phyloP scores from a whole-genome alignment of 208 protist species.

The Leishmania guyanensis region DNA sequence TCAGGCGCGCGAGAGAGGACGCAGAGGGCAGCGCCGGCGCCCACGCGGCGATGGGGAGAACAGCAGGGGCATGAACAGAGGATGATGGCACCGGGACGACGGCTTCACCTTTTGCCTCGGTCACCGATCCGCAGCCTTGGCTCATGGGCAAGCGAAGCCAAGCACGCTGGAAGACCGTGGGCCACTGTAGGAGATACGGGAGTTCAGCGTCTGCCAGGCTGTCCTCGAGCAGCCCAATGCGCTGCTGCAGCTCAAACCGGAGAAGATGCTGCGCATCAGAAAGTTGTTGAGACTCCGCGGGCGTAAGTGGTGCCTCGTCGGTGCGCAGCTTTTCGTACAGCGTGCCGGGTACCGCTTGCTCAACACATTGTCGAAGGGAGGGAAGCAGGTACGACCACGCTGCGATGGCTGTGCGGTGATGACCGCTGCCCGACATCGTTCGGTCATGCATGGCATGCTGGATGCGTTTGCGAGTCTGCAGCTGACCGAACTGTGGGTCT shows the following conservation, averaged over 20 bases:
- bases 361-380: conserved; percentile 43
- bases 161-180: conserved; percentile 49
- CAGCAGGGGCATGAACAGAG: background rate
- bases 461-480: conserved; percentile 62
- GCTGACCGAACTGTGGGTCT: conserved; percentile 57
- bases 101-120: background rate
- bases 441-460: conserved; percentile 36
- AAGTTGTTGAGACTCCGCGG: conserved; percentile 26
- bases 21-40: background rate
- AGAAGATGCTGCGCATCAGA: conserved; percentile 52
- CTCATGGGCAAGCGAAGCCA: conserved; percentile 56
- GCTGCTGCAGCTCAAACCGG: conserved; percentile 74
- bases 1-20: background rate
- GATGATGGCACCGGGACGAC: background rate
- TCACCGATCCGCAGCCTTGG: background rate
- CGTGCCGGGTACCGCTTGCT: conserved; percentile 23
- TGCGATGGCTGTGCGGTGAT: conserved; percentile 34
- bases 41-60: background rate
- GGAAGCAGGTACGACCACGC: conserved; percentile 73
- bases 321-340: conserved; percentile 41
- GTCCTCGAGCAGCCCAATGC: conserved; percentile 79
- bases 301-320: conserved; percentile 20
- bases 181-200: conserved; percentile 60
- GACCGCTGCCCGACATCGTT: conserved; percentile 23
- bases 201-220: conserved; percentile 68